Evolutionary conservation across 306 rosid species (phyloP), one percentile per base, ranked within the genome.

Genomic region (Medicago lupulina): DNA sequence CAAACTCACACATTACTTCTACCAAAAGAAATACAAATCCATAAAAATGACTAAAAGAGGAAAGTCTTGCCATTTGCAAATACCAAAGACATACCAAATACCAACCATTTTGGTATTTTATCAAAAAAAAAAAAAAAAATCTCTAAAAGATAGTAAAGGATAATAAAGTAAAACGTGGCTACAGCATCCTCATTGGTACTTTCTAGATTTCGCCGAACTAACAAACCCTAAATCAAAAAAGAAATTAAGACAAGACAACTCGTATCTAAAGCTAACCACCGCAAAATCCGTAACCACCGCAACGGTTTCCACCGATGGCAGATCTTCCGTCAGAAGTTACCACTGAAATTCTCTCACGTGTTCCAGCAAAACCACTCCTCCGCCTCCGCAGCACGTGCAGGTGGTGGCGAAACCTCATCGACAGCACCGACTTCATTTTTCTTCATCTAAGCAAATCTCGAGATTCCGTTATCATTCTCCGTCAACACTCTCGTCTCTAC

Each of bases 301-400:
- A n/a, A n/a, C n/a, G n/a, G n/a, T n/a, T n/a, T n/a, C 62, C 1
- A 28, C 72, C 11, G 41, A 79, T 83, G 87, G 84, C 83, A 12
- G 86, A 84, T 34, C 87, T 93, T 38, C 98, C 98, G n/a, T 23
- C 40, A 51, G 97, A 93, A 76, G 85, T 90, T 1, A 36, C 89
- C 49, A 25, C 68, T 71, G 88, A 81, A 13, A 84, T 93, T 15
- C 83, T 93, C 51, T 76, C 76, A 9, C 84, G 87, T 1, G 23
- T 82, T 5, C 87, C 89, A 3, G 89, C 80, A 1, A 80, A 82
- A 23, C n/a, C 61, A 36, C 85, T 89, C 51, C 77, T 90, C 70
- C 79, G 76, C n/a, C 31, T 81, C 76, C 67, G 98, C 7, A 23
- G 46, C 49, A 79, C 82, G 5, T 85, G 83, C 28, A 90, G 82